Base-by-base conservation (phyloP, 208 protist genomes). In the Trypanosoma cruzi region DNA sequence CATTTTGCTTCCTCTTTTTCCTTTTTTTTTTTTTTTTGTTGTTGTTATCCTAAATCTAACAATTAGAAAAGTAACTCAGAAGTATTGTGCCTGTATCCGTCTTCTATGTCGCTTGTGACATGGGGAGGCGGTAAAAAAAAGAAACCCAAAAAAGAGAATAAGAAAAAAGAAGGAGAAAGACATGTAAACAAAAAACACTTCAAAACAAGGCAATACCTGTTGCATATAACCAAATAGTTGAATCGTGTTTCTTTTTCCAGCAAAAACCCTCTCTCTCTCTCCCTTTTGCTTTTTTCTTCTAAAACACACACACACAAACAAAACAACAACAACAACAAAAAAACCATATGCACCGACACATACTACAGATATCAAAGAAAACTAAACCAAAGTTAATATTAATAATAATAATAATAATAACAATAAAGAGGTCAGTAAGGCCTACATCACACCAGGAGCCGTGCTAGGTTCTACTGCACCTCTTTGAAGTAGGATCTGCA, bases 401-500 rank as follows among this genome's bases (percentile, higher is more conserved):
- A 58, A 48, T 64, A 61, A n/a, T 32, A 63, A 31, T 31, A 48
- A 63, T 44, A 56, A n/a, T 31, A 58, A 48, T 64, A 61, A n/a
- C 32, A 63, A 31, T 31, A 54, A 26, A 57, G 42, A 66, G 61
- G 32, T 34, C 16, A 71, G 40, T 31, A 28, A 60, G 4, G 18
- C 14, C 26, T 60, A 77, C 13, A 67, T 13, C 8, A 67, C 36
- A 32, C 71, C 64, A n/a, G 58, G 24, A 18, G 64, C 13, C 1
- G 71, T 24, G 57, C 70, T 49, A 69, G 53, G 20, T 55, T 73
- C 81, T 24, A 93, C 81, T 7, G 91, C 82, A 44, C 88, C 86
- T 22, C 88, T 80, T 57, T 96, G 86, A 16, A 96, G 64, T 16
- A 96, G 73, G 14, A 86, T 65, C 63, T 91, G 86, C 36, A 96